Conservation (phyloP, 2,329 filamentous ascomycete genomes). For the Cladophialophora yegresii region DNA sequence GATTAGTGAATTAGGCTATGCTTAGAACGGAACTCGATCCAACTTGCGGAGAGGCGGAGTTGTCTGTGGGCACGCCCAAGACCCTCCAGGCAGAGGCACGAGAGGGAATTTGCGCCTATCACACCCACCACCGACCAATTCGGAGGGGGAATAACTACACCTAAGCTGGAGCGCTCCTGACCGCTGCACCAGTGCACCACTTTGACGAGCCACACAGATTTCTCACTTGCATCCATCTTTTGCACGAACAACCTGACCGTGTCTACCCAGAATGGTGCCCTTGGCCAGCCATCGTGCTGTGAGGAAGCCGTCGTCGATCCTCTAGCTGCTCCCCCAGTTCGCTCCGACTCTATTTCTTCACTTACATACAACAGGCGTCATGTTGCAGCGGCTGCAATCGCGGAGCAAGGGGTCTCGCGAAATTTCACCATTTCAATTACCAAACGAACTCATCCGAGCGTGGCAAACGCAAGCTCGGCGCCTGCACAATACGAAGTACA, state of each 20-base stretch:
- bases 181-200: not conserved
- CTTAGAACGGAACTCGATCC: slow-evolving; percentile 7
- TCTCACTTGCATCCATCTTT: not conserved
- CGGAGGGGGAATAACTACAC: not conserved
- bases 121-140: not conserved
- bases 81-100: not conserved
- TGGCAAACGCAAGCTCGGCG: slow-evolving; percentile 3
- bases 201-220: not conserved
- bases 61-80: not conserved
- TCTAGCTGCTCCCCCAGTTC: not conserved
- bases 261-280: not conserved
- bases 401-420: slow-evolving; percentile 1
- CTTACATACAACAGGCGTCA: not conserved
- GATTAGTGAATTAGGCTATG: not conserved
- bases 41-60: slow-evolving; percentile 3
- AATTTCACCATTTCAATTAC: not conserved
- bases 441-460: not conserved
- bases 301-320: not conserved
- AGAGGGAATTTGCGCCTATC: slow-evolving; percentile 11
- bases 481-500: not conserved
- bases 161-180: not conserved
- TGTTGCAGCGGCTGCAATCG: not conserved
- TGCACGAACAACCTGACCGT: not conserved
- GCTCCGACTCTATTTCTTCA: not conserved
- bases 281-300: not conserved